These are phyloP conservation scores for Logfia minima DNA, from an alignment of 129 eudicot genomes.

Conservation along the genomic window DNA sequence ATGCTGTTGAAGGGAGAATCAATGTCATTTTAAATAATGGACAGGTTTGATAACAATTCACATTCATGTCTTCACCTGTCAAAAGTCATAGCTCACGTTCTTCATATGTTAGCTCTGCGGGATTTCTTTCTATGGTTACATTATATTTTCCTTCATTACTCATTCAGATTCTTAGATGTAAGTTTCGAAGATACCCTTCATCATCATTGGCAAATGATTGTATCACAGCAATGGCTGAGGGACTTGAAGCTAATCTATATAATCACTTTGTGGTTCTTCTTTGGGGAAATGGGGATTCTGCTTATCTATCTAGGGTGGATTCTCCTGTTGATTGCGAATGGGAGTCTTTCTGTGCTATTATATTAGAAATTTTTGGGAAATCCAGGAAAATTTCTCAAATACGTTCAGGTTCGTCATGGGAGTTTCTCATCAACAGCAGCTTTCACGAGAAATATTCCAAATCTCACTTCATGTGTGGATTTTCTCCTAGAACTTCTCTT, in stretches of 20 bases:
- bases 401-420: slow-evolving; percentile 69
- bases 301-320: slow-evolving; percentile 52
- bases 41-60: slow-evolving; percentile 46
- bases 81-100: not conserved
- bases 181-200: slow-evolving; percentile 79
- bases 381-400: slow-evolving; percentile 27
- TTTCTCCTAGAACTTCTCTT: too few relatives aligned
- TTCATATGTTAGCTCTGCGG: slow-evolving; percentile 11
- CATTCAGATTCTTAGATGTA: slow-evolving; percentile 74
- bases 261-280: slow-evolving; percentile 65
- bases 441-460: too few relatives aligned
- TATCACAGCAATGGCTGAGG: slow-evolving; percentile 88
- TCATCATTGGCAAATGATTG: slow-evolving; percentile 86
- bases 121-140: slow-evolving; percentile 11
- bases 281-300: slow-evolving; percentile 71
- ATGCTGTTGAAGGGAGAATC: slow-evolving; percentile 88
- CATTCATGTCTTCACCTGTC: slow-evolving; percentile 17
- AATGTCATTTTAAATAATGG: slow-evolving; percentile 71
- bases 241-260: slow-evolving; percentile 61
- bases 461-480: too few relatives aligned
- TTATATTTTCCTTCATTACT: slow-evolving; percentile 12
- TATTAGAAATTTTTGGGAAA: slow-evolving; percentile 52
- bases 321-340: slow-evolving; percentile 73
- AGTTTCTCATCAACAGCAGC: slow-evolving; percentile 72
- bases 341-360: slow-evolving; percentile 64